Evolutionary conservation across 768 basidiomycete genomes (phyloP), one percentile per base, ranked within the genome.

Genomic region (Mycena filopes): DNA sequence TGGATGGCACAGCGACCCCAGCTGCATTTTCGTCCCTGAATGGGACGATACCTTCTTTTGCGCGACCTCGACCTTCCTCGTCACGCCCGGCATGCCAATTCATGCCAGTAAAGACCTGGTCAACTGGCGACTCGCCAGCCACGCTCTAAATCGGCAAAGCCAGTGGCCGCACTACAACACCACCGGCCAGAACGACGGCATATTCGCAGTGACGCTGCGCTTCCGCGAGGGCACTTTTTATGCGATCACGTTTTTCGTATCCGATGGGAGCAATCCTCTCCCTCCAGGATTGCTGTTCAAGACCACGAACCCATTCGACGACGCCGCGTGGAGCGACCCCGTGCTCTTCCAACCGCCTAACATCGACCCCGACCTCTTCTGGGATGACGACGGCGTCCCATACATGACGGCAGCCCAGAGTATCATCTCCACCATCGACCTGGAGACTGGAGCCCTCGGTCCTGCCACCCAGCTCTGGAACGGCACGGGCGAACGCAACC

Each of bases 41-140:
- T 65, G 64, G 64, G 72, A 72, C 50, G 68, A 71, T 31, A 71
- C 65, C 11, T 75, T 72, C 66, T 74, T 72, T 55, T 75, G 73
- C 61, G 74, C 66, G 29, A 73, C 68, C 15, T 70, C 68, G 54
- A 74, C 74, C n/a, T 75, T 75, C 65, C 71, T 71, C 50, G 68
- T 71, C 29, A 72, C 74, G 38, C 74, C 74, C 23, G 73, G 69
- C 48, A 67, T 74, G 36, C 74, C 74, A 18, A 51, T 75, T 36
- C 70, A 71, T 38, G 67, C 71, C 28, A 70, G 66, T 40, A 71
- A 68, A 57, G 74, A 75, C 61, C 56, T 74, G 45, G 64, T 72
- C 38, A 33, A 74, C 40, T 75, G 72, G 64, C 60, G 65, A 48
- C 74, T 75, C 40, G 72, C 73, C 66, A 61, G 64, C 57, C 64